Base-by-base conservation (phyloP, 495 filamentous ascomycete genomes). In the Staphylotrichum tortipilum region DNA sequence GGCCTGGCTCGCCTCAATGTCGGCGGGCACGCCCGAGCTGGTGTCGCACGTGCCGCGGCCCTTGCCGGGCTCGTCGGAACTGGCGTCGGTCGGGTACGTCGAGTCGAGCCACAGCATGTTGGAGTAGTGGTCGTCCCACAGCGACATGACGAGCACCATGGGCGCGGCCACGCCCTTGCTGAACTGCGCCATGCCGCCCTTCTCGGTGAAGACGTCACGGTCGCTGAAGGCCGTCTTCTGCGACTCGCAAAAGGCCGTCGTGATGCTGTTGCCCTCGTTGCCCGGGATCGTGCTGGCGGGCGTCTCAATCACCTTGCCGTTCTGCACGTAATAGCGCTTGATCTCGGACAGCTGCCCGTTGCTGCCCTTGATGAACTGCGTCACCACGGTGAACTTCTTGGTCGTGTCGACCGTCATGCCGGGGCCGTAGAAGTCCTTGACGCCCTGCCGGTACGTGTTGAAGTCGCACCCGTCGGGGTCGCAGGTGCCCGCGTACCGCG, bases 81-180 rank as follows among this genome's bases (percentile, higher is more conserved):
- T 66, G 58, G 41, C 41, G n/a, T 74, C 73, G 36, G 73, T 68
- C 4, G 86, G 87, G 73, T 82, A 88, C 67, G 69, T 77, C 62
- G 81, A 81, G 73, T 90, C 86, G 59, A 92, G 80, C 87, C 87
- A 90, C 55, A 85, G 75, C 87, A 90, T 90, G 71, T 86, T 77
- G 68, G 76, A 68, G 60, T 73, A 67, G 69, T 89, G 78, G 70
- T 89, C 85, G 62, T 86, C 83, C 85, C 85, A 89, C 60, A 89
- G 63, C 56, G 77, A 81, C 78, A 89, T 76, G 63, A 85, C 83
- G n/a, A 89, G 75, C 41, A 86, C 85, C 82, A 88, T 83, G 49
- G 78, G 80, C 21, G 71, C 40, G n/a, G 60, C 64, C 23, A 86
- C 57, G 18, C 71, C 80, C 21, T 68, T 57, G 46, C 80, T 72